phyloP scores from a whole-genome alignment of 148 eudicot genomes.

The Rhododendron kiyosumense region DNA sequence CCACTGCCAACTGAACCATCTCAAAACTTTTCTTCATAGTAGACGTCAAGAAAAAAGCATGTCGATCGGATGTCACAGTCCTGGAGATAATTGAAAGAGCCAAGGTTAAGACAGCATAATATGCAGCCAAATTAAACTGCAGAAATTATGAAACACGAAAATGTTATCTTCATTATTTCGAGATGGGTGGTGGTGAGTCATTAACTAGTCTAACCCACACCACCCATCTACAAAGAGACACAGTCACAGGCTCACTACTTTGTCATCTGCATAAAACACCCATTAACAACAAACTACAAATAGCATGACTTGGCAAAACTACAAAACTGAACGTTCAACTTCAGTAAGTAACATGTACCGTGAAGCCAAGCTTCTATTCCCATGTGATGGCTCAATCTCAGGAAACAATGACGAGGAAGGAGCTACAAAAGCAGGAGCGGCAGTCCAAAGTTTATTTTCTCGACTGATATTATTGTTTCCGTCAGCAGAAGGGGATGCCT shows the following conservation, averaged over 20 bases:
- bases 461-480: conserved; percentile 17
- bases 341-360: conserved; percentile 27
- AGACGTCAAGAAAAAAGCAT: conserved; percentile 67
- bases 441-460: conserved; percentile 2
- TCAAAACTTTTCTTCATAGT: conserved; percentile 64
- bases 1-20: conserved; percentile 77
- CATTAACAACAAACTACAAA: neutral
- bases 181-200: neutral
- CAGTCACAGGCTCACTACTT: neutral
- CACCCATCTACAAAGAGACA: neutral
- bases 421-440: conserved; percentile 7
- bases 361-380: conserved; percentile 18
- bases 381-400: conserved; percentile 25
- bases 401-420: conserved; percentile 25
- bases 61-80: conserved; percentile 6
- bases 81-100: conserved; percentile 18
- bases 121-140: conserved; percentile 9
- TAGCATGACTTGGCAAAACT: neutral
- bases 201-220: neutral
- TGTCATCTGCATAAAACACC: conserved; percentile 10
- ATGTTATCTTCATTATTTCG: neutral
- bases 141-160: neutral
- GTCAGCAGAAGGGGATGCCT: conserved; percentile 12
- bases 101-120: neutral
- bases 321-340: neutral